These are phyloP conservation scores for Vigna hirtella DNA, from an alignment of 306 rosid species.

Conservation along the genomic window DNA sequence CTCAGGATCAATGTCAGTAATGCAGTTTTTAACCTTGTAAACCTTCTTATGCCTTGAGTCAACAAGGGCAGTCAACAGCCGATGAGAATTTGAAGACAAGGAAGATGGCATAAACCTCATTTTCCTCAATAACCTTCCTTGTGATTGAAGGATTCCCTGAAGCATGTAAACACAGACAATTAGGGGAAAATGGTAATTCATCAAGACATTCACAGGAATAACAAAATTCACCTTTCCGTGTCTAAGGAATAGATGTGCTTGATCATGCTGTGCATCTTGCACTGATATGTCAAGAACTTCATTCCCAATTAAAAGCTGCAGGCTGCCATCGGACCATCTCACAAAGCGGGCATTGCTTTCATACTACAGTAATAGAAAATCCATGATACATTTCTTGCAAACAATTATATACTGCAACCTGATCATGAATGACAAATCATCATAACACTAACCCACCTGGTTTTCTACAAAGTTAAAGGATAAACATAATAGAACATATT, in stretches of 20 bases:
- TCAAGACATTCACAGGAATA: conserved; percentile 17
- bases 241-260: conserved; percentile 93
- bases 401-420: neutral
- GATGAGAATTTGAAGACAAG: conserved; percentile 92
- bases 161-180: conserved; percentile 21
- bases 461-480: neutral
- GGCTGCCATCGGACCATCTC: conserved; percentile 97
- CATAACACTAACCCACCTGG: neutral
- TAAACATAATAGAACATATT: neutral
- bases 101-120: conserved; percentile 97
- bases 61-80: conserved; percentile 92
- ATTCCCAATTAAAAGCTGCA: conserved; percentile 91
- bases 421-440: conserved; percentile 26
- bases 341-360: conserved; percentile 99
- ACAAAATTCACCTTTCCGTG: conserved; percentile 82
- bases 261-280: conserved; percentile 98
- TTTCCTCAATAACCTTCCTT: conserved; percentile 89
- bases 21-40: conserved; percentile 89
- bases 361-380: conserved; percentile 52
- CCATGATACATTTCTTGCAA: neutral
- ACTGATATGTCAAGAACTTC: conserved; percentile 95
- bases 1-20: conserved; percentile 98
- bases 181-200: conserved; percentile 30
- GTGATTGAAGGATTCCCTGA: conserved; percentile 99
- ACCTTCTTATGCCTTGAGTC: conserved; percentile 95